Evolutionary conservation across 2,329 filamentous ascomycete genomes (phyloP).

Genomic region (Albophoma yamanashiensis): DNA sequence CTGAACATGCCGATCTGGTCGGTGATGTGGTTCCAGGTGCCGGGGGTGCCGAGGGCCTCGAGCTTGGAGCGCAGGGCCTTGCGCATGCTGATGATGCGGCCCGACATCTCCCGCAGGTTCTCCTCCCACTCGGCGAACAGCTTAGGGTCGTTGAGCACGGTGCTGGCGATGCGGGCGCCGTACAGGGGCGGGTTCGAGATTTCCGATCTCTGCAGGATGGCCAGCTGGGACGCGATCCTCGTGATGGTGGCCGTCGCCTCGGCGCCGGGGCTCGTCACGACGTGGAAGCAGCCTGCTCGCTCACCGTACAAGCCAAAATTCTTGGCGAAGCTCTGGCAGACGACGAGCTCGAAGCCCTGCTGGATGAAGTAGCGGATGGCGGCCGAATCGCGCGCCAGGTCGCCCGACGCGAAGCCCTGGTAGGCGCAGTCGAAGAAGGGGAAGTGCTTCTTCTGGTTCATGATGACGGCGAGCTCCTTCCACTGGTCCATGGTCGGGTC

Average conservation of each 20-base stretch:
- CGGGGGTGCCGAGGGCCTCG: slow-evolving; percentile 76
- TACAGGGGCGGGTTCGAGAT: slow-evolving; percentile 96
- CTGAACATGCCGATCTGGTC: slow-evolving; percentile 99
- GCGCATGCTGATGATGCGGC: slow-evolving; percentile 89
- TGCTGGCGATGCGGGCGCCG: slow-evolving; percentile 78
- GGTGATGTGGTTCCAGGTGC: slow-evolving; percentile 93
- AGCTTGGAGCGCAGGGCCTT: slow-evolving; percentile 66
- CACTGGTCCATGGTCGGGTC: slow-evolving; percentile 92
- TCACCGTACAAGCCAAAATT: slow-evolving; percentile 97
- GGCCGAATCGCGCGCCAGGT: slow-evolving; percentile 74
- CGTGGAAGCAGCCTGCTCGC: slow-evolving; percentile 93
- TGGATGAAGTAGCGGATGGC: slow-evolving; percentile 92
- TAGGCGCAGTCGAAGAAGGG: slow-evolving; percentile 98
- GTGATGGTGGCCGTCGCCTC: slow-evolving; percentile 50
- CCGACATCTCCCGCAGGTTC: slow-evolving; percentile 87
- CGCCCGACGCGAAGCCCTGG: slow-evolving; percentile 92
- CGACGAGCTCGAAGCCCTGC: slow-evolving; percentile 77
- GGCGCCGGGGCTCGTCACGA: slow-evolving; percentile 63
- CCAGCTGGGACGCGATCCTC: slow-evolving; percentile 76
- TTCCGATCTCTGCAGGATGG: slow-evolving; percentile 90
- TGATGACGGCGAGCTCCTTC: slow-evolving; percentile 73
- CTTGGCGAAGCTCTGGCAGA: slow-evolving; percentile 95
- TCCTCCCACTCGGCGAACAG: slow-evolving; percentile 90
- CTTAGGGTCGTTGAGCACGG: slow-evolving; percentile 69
- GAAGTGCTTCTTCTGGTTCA: slow-evolving; percentile 74